phyloP scores from a whole-genome alignment of 495 filamentous ascomycete species.

The Lasiosphaeria hispida region DNA sequence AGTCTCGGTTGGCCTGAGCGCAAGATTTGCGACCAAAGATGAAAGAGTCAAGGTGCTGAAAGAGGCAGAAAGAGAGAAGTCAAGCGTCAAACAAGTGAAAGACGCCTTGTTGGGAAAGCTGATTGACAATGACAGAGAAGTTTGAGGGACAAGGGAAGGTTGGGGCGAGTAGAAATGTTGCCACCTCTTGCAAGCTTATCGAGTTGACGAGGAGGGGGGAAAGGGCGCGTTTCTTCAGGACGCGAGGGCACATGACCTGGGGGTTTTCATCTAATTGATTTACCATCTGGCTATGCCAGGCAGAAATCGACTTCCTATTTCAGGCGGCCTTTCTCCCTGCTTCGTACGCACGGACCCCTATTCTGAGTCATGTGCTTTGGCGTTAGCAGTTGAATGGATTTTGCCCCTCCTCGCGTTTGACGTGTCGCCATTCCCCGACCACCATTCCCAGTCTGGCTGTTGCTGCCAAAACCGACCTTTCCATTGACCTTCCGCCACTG shows the following conservation, averaged over 20 bases:
- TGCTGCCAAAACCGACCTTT: background rate
- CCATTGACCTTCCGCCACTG: background rate
- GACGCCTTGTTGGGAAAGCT: no score
- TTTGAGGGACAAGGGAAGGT: background rate
- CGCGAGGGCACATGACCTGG: constrained; percentile 29
- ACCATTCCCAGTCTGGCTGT: background rate
- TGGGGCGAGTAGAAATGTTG: background rate
- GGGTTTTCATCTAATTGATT: background rate
- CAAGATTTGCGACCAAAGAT: background rate
- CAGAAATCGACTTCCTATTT: constrained; percentile 10
- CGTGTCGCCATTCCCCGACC: constrained; percentile 7
- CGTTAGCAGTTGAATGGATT: constrained; percentile 29
- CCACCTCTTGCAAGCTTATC: constrained; percentile 12
- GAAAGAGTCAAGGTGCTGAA: background rate
- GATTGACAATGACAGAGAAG: no score
- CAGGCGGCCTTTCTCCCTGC: background rate
- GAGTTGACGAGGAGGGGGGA: constrained; percentile 3
- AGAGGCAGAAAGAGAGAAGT: background rate
- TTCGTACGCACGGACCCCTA: constrained; percentile 1
- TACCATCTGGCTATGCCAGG: constrained; percentile 12
- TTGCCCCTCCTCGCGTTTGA: constrained; percentile 32
- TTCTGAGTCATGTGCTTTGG: constrained; percentile 28
- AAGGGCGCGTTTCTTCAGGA: constrained; percentile 20
- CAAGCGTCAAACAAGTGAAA: background rate
- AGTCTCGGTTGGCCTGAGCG: background rate